phyloP scores from a whole-genome alignment of 176 grass and related monocot species.

The Eragrostis nindensis region DNA sequence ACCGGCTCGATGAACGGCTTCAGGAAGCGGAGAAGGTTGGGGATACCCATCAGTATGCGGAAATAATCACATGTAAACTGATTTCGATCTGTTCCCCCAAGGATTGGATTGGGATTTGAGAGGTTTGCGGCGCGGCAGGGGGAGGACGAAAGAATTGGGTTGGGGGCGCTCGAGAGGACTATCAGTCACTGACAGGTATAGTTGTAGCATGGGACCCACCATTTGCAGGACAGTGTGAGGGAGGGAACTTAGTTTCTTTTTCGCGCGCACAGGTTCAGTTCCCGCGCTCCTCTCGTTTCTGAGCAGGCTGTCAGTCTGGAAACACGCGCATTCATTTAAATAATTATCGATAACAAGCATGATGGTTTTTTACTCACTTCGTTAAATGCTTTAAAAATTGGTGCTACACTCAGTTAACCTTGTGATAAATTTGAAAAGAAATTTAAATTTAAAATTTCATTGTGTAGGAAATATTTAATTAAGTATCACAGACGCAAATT shows the following conservation, averaged over 20 bases:
- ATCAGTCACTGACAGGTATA: slow-evolving; percentile 23
- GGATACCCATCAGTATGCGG: slow-evolving; percentile 63
- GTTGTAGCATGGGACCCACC: neutral
- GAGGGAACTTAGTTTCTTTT: neutral
- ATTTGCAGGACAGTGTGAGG: neutral
- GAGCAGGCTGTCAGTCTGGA: neutral
- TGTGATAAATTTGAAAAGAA: too few relatives aligned
- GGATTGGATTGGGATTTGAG: slow-evolving; percentile 36
- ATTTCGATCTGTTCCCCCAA: neutral
- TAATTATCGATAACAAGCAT: too few relatives aligned
- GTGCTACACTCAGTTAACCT: too few relatives aligned
- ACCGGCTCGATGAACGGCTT: slow-evolving; percentile 83
- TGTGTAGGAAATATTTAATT: too few relatives aligned
- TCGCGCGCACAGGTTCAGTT: slow-evolving; percentile 27
- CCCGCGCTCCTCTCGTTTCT: slow-evolving; percentile 22
- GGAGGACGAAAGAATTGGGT: neutral
- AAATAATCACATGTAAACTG: neutral
- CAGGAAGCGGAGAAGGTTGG: slow-evolving; percentile 84
- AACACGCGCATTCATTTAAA: too few relatives aligned
- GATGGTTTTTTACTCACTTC: too few relatives aligned
- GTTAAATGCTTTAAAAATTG: too few relatives aligned
- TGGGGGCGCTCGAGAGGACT: neutral
- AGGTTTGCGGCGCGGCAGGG: neutral
- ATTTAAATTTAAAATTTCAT: too few relatives aligned
- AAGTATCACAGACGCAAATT: too few relatives aligned